Evolutionary conservation across 495 filamentous ascomycete genomes (phyloP).

Genomic region (Hyaloscypha finlandica): DNA sequence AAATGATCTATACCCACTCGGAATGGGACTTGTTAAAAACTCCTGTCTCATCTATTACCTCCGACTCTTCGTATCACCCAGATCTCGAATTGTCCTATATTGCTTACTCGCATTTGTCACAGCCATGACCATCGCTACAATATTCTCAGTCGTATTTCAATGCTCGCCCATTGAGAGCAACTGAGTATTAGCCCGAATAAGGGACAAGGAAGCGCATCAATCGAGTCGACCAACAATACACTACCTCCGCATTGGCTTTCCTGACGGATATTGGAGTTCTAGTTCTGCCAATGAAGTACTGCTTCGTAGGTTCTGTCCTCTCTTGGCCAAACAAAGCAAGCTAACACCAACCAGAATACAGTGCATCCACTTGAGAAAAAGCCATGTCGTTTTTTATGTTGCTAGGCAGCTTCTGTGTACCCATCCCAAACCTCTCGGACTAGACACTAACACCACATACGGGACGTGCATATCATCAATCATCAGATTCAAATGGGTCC

Average conservation of each 20-base stretch:
- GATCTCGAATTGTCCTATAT: neutral
- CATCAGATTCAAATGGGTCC: slow-evolving; percentile 7
- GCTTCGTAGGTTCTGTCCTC: neutral
- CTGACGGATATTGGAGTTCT: slow-evolving; percentile 11
- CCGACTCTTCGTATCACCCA: slow-evolving; percentile 10
- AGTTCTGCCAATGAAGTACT: slow-evolving; percentile 15
- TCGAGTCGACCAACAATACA: neutral
- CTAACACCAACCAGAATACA: neutral
- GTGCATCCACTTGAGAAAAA: too few relatives aligned
- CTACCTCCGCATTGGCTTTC: slow-evolving; percentile 4
- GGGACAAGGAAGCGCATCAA: slow-evolving; percentile 6
- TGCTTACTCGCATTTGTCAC: slow-evolving; percentile 1
- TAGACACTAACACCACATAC: neutral
- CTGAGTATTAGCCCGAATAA: neutral
- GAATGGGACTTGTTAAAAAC: slow-evolving; percentile 11
- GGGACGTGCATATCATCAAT: slow-evolving; percentile 12
- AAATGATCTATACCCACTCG: slow-evolving; percentile 11
- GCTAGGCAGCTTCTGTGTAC: too few relatives aligned
- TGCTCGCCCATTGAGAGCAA: slow-evolving; percentile 2
- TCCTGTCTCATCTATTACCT: slow-evolving; percentile 10
- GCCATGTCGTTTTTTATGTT: too few relatives aligned
- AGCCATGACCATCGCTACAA: slow-evolving; percentile 8
- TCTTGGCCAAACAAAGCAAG: neutral
- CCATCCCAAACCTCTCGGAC: too few relatives aligned
- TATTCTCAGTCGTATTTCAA: slow-evolving; percentile 1